Conservation (phyloP, 345 rosid species). For the Rhizophora apiculata region DNA sequence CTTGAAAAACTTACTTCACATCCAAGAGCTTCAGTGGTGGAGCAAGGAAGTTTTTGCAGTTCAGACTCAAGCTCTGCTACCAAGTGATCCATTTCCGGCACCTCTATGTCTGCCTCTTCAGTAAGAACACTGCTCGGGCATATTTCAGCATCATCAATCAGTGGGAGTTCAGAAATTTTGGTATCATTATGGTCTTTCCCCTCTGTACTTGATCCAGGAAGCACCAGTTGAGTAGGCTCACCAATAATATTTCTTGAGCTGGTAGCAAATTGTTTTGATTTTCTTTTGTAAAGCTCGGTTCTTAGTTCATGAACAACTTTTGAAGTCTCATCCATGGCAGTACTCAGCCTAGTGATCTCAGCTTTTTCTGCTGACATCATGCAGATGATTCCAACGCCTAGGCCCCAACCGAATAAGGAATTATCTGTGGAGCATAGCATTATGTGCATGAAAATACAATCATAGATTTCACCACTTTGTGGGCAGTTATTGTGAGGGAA, state of each 20-base stretch:
- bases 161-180: constrained; percentile 21
- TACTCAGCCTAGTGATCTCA: constrained; percentile 59
- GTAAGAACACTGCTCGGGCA: constrained; percentile 80
- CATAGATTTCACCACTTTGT: no score
- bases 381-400: constrained; percentile 75
- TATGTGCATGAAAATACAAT: no score
- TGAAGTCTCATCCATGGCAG: constrained; percentile 64
- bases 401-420: constrained; percentile 54
- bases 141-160: constrained; percentile 46
- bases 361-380: constrained; percentile 74
- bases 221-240: constrained; percentile 20
- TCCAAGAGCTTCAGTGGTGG: constrained; percentile 18
- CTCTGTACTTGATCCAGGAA: constrained; percentile 23
- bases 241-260: constrained; percentile 12
- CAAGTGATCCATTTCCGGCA: constrained; percentile 60
- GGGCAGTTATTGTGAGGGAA: no score
- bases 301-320: constrained; percentile 65
- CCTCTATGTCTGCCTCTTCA: constrained; percentile 64
- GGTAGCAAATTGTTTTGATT: constrained; percentile 29
- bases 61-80: constrained; percentile 87
- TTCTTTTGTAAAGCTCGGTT: constrained; percentile 56
- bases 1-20: constrained; percentile 16
- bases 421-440: constrained; percentile 39
- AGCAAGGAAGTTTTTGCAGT: constrained; percentile 64
- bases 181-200: constrained; percentile 25